These are phyloP conservation scores for Naganishia kalamii DNA, from an alignment of 768 basidiomycete species.

Conservation along the genomic window DNA sequence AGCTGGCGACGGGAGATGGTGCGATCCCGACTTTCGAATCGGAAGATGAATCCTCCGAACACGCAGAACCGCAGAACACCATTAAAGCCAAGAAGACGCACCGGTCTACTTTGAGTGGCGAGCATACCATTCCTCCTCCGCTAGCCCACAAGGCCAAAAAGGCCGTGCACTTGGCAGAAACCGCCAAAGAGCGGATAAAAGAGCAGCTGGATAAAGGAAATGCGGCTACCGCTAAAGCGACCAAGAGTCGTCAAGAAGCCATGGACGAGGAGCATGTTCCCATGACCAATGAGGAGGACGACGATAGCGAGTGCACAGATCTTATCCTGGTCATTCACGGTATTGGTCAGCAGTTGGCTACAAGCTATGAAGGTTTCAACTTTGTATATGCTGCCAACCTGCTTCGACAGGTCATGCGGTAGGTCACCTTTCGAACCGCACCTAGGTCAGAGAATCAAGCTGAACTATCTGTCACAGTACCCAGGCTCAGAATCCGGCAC, in stretches of 20 bases:
- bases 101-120: slow-evolving; percentile 11
- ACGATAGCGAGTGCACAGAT: slow-evolving; percentile 47
- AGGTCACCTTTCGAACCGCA: slow-evolving; percentile 1
- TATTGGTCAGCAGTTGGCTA: slow-evolving; percentile 49
- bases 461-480: slow-evolving; percentile 30
- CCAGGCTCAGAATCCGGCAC: slow-evolving; percentile 48
- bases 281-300: slow-evolving; percentile 35
- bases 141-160: slow-evolving; percentile 3
- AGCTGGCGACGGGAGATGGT: not conserved
- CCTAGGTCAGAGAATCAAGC: not conserved
- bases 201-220: slow-evolving; percentile 13
- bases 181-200: slow-evolving; percentile 28
- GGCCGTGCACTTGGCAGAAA: slow-evolving; percentile 20
- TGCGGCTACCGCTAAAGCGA: slow-evolving; percentile 18
- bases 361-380: slow-evolving; percentile 49
- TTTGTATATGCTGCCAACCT: slow-evolving; percentile 51
- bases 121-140: slow-evolving; percentile 1
- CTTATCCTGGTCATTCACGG: slow-evolving; percentile 52
- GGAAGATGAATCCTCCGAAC: not conserved
- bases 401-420: slow-evolving; percentile 48
- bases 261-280: slow-evolving; percentile 43
- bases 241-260: slow-evolving; percentile 28
- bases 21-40: not conserved
- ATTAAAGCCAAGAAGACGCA: not conserved
- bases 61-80: not conserved